A percentile compares a stretch with the other conserved stretches of the same genome.
Evolutionary conservation across 257 asterid species (phyloP).

Genomic region (Cinchona pubescens): DNA sequence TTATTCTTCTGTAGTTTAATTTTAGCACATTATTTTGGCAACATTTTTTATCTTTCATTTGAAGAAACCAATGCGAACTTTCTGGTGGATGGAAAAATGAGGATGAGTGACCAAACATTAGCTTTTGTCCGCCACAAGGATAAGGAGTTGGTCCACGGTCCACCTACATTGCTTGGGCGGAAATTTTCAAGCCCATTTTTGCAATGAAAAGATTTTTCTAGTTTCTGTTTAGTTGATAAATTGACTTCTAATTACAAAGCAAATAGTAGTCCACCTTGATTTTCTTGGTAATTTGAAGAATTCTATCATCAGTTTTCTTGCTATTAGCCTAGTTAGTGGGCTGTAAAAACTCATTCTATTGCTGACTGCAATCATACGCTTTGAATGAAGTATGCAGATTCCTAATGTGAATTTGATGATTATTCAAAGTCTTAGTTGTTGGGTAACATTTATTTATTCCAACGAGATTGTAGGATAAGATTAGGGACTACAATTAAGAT

Average conservation of each 20-base stretch:
- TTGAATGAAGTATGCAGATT: conserved; percentile 15
- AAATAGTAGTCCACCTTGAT: not conserved
- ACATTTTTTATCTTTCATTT: conserved; percentile 4
- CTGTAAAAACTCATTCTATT: conserved; percentile 1
- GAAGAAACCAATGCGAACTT: conserved; percentile 30
- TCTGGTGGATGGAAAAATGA: conserved; percentile 14
- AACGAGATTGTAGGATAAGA: not conserved
- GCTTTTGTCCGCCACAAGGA: conserved; percentile 43
- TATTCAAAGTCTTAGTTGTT: not conserved
- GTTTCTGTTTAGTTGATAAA: not conserved
- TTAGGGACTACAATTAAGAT: not conserved
- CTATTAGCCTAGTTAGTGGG: not conserved
- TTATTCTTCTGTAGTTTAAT: not conserved
- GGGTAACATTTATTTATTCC: not conserved
- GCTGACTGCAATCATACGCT: conserved; percentile 14
- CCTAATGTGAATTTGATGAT: not conserved
- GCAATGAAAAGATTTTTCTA: not conserved
- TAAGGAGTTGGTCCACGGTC: conserved; percentile 29
- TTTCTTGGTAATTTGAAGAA: not conserved
- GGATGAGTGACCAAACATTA: conserved; percentile 33
- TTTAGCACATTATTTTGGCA: not conserved
- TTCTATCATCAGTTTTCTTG: not conserved
- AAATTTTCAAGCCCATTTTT: not conserved
- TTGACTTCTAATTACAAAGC: not conserved
- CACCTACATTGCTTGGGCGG: conserved; percentile 15